Evolutionary conservation across 176 grass and related monocot genomes (phyloP).

Genomic region (Paspalum vaginatum): DNA sequence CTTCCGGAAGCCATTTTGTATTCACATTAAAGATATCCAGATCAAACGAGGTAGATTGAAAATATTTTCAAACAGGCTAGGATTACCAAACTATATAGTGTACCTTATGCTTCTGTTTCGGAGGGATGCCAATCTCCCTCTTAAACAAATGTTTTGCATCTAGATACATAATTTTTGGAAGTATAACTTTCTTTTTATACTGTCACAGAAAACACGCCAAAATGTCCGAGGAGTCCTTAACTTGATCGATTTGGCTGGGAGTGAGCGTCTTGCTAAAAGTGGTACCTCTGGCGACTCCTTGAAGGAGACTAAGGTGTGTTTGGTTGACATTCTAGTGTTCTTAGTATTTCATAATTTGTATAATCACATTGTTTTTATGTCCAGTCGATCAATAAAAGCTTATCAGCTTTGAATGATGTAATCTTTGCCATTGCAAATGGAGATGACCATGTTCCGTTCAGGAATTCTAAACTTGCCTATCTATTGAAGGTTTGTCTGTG

Average conservation of each 20-base stretch:
- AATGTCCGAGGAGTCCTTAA: constrained; percentile 85
- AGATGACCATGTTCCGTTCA: constrained; percentile 90
- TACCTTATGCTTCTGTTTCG: background rate
- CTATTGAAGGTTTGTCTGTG: constrained; percentile 66
- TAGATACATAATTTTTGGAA: background rate
- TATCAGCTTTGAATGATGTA: constrained; percentile 88
- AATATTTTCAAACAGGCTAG: background rate
- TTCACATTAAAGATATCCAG: constrained; percentile 89
- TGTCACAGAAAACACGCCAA: constrained; percentile 73
- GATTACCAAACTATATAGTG: background rate
- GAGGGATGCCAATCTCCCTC: too few species aligned
- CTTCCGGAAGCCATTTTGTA: constrained; percentile 90
- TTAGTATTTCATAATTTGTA: background rate
- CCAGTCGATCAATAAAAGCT: constrained; percentile 91
- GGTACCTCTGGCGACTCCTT: constrained; percentile 81
- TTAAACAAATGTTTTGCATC: background rate
- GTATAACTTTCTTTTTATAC: background rate
- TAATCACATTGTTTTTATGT: constrained; percentile 9
- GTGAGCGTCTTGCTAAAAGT: constrained; percentile 91
- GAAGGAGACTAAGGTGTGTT: constrained; percentile 86
- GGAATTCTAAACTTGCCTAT: constrained; percentile 95
- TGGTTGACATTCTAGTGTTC: background rate
- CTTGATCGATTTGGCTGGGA: constrained; percentile 96
- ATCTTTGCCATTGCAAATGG: constrained; percentile 90
- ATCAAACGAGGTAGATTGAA: constrained; percentile 64